Percentiles rank a stretch among this genome's conserved stretches.
Evolutionary conservation across 1,284 basidiomycete genomes (phyloP).

Genomic region (Polyporus tsugae): DNA sequence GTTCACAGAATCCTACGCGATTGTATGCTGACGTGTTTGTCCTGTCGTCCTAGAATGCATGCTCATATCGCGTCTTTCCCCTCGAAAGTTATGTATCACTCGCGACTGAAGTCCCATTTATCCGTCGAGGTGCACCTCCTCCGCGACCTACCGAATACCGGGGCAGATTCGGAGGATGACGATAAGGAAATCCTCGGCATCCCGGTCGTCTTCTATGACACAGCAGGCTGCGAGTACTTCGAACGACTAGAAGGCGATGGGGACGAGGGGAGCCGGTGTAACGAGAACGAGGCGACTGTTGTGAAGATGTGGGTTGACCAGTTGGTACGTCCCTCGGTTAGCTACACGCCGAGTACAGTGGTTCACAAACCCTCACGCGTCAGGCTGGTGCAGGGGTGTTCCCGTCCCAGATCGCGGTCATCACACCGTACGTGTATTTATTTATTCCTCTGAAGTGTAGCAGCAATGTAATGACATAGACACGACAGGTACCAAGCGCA

Average conservation of each 20-base stretch:
- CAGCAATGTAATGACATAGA: background rate
- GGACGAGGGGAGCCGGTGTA: constrained; percentile 89
- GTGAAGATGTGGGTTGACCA: constrained; percentile 85
- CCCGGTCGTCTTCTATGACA: constrained; percentile 94
- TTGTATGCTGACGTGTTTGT: background rate
- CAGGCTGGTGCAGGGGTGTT: constrained; percentile 77
- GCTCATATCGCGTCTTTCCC: constrained; percentile 88
- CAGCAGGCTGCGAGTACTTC: constrained; percentile 91
- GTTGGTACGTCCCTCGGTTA: constrained; percentile 60
- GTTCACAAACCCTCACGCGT: background rate
- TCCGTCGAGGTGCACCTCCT: constrained; percentile 81
- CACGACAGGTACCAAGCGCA: constrained; percentile 82
- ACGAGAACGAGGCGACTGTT: constrained; percentile 92
- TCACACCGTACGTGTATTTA: constrained; percentile 78
- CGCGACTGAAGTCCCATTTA: constrained; percentile 73
- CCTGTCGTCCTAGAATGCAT: constrained; percentile 77
- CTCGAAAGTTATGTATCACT: constrained; percentile 82
- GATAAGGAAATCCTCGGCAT: constrained; percentile 76
- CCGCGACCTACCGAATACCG: constrained; percentile 68
- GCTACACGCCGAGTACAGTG: background rate
- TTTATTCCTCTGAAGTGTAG: background rate
- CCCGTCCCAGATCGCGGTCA: constrained; percentile 84
- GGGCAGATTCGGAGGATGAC: constrained; percentile 61
- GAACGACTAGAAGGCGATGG: constrained; percentile 74
- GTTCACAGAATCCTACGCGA: background rate